These are phyloP conservation scores for Penicillium janthinellum DNA, from an alignment of 2,329 filamentous ascomycete genomes.

Conservation along the genomic window DNA sequence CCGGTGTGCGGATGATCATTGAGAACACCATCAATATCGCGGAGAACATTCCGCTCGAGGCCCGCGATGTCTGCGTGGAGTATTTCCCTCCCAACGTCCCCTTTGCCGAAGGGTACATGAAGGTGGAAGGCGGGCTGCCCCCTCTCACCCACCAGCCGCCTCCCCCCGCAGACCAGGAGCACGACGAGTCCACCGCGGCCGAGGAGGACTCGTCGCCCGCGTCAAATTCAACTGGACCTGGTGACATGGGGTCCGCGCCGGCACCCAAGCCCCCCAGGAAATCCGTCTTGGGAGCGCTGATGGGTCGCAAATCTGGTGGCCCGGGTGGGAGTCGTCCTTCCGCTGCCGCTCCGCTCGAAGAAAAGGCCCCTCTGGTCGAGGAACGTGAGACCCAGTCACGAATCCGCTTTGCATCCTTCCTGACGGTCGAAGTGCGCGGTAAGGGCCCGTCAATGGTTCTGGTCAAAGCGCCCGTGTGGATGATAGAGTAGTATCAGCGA, in stretches of 20 bases:
- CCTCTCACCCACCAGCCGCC: conserved; percentile 47
- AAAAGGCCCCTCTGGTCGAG: conserved; percentile 26
- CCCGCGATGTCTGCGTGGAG: conserved; percentile 82
- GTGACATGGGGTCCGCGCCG: conserved; percentile 18
- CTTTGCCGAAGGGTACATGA: conserved; percentile 77
- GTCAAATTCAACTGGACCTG: conserved; percentile 23
- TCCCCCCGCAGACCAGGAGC: conserved; percentile 23
- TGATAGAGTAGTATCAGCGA: conserved; percentile 29
- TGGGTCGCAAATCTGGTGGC: conserved; percentile 36
- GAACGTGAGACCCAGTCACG: conserved; percentile 40
- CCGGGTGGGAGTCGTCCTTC: conserved; percentile 14
- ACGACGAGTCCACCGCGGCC: conserved; percentile 11
- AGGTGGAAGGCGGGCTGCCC: conserved; percentile 71
- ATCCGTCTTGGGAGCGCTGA: conserved; percentile 46
- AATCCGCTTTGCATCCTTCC: conserved; percentile 74
- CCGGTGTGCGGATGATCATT: conserved; percentile 87
- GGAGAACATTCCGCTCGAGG: conserved; percentile 84
- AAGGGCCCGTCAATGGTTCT: conserved; percentile 64
- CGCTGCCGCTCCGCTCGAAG: conserved; percentile 22
- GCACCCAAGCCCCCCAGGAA: conserved; percentile 40
- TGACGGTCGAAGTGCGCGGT: conserved; percentile 73
- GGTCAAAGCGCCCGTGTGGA: conserved; percentile 71
- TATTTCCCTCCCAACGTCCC: conserved; percentile 78
- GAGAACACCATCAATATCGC: conserved; percentile 86
- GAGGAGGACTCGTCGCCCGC: conserved; percentile 29